Conservation (phyloP, 2,329 filamentous ascomycete genomes). For the Beauveria rudraprayagi region DNA sequence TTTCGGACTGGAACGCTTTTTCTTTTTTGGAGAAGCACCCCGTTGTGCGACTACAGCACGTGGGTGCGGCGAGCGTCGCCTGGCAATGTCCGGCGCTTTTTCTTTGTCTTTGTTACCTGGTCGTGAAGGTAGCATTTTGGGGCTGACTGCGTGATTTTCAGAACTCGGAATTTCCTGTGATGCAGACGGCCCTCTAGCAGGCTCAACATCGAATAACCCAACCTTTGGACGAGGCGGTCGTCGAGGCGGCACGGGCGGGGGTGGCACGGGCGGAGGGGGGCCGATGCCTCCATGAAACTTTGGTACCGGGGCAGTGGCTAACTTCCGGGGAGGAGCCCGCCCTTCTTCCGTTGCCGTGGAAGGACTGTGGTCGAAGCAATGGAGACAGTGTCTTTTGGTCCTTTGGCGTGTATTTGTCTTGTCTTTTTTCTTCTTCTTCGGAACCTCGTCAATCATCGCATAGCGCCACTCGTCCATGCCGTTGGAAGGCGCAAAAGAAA, state of each 20-base stretch:
- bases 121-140: slow-evolving; percentile 6
- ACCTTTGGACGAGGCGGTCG: slow-evolving; percentile 10
- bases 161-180: not conserved
- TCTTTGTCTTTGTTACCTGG: not conserved
- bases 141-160: slow-evolving; percentile 9
- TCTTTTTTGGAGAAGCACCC: not conserved
- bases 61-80: not conserved
- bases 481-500: slow-evolving; percentile 23
- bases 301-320: slow-evolving; percentile 5
- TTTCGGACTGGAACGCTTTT: not conserved
- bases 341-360: slow-evolving; percentile 19
- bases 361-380: slow-evolving; percentile 21
- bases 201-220: slow-evolving; percentile 7
- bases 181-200: not conserved
- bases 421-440: slow-evolving; percentile 13
- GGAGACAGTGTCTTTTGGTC: slow-evolving; percentile 18
- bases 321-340: slow-evolving; percentile 17
- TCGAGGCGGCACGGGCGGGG: slow-evolving; percentile 8
- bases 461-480: slow-evolving; percentile 27
- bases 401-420: slow-evolving; percentile 5
- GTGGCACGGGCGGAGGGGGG: slow-evolving; percentile 1
- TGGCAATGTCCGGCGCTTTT: not conserved
- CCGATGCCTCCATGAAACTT: slow-evolving; percentile 6
- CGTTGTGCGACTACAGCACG: not conserved
- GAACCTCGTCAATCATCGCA: slow-evolving; percentile 25